Base-by-base conservation (phyloP, 75 land plant species). In the Pinus albicaulis region DNA sequence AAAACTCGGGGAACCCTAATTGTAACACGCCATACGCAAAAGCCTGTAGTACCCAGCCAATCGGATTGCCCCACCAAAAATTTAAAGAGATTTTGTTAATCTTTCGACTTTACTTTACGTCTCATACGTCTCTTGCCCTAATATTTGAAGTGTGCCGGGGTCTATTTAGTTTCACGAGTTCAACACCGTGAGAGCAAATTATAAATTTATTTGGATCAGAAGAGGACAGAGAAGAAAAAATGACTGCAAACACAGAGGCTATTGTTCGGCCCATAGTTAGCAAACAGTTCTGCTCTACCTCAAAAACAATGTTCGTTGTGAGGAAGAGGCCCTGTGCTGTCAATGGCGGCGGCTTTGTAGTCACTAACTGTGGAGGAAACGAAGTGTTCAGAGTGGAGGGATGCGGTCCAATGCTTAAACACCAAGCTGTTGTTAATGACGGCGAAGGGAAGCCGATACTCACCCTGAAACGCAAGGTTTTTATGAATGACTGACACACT, bases 301-400 rank as follows among this genome's bases (percentile, higher is more conserved):
- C 79, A 12, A 73, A 74, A 71, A 28, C 14, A 23, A 64, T 76
- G 3, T 72, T 90, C 52, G 71, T 78, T 6, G 92, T 90, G 13
- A 78, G 92, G 61, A 85, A 62, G 79, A 82, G 89, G 72, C 92
- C 92, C 5, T 82, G 59, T 34, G 84, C 76, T 2, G 78, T 85
- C 0, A 82, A 74, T 63, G 92, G 92, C 36, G 92, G 92, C 5
- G 92, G 92, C 8, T 87, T 90, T 62, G 91, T 86, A 48, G 89
- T 89, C 13, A 83, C 72, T 17, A 74, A 84, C 57, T 57, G 61
- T 60, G 57, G 72, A 23, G 86, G 82, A 13, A 71, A 62, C 48
- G 74, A 77, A 53, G 66, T 86, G 19, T 89, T 89, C 76, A 74
- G 26, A 31, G 82, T 78, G 38, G 91, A 89, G 53, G 91, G 89